A percentile compares a stretch with the other conserved stretches of the same genome.
Evolutionary conservation across 768 basidiomycete genomes (phyloP).

Genomic region (Candolleomyces eurysporus): DNA sequence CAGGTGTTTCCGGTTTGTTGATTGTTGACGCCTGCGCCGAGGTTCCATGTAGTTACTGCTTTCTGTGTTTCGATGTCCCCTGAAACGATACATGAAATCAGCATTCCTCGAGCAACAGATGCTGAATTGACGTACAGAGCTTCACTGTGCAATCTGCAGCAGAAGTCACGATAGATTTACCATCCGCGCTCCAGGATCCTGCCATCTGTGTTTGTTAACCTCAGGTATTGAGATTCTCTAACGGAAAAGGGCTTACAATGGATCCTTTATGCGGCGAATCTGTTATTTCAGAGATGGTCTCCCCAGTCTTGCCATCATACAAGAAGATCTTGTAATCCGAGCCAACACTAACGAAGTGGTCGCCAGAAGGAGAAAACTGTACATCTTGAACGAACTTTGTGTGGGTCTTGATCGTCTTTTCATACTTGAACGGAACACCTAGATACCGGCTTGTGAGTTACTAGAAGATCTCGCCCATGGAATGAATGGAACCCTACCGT

Average conservation of each 20-base stretch:
- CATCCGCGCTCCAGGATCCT: slow-evolving; percentile 78
- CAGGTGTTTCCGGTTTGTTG: slow-evolving; percentile 93
- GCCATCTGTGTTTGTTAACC: slow-evolving; percentile 49
- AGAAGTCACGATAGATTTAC: slow-evolving; percentile 72
- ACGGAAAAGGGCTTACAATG: slow-evolving; percentile 48
- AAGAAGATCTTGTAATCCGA: slow-evolving; percentile 86
- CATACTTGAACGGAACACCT: slow-evolving; percentile 88
- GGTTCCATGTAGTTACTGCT: slow-evolving; percentile 61
- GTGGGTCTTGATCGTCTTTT: slow-evolving; percentile 88
- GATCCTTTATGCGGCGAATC: slow-evolving; percentile 72
- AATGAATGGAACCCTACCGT: slow-evolving; percentile 42
- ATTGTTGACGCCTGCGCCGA: slow-evolving; percentile 70
- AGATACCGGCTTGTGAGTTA: not conserved
- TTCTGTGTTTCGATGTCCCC: slow-evolving; percentile 83
- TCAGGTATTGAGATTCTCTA: not conserved
- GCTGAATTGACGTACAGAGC: slow-evolving; percentile 55
- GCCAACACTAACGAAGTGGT: slow-evolving; percentile 84
- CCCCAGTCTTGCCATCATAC: slow-evolving; percentile 89
- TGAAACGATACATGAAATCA: slow-evolving; percentile 22
- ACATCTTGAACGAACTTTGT: slow-evolving; percentile 93
- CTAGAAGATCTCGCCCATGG: not conserved
- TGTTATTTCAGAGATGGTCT: slow-evolving; percentile 66
- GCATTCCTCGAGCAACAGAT: not conserved
- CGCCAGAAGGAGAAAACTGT: slow-evolving; percentile 76
- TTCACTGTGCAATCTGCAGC: slow-evolving; percentile 87